Conservation (phyloP, 2,329 filamentous ascomycete species). For the Venturia aucupariae region DNA sequence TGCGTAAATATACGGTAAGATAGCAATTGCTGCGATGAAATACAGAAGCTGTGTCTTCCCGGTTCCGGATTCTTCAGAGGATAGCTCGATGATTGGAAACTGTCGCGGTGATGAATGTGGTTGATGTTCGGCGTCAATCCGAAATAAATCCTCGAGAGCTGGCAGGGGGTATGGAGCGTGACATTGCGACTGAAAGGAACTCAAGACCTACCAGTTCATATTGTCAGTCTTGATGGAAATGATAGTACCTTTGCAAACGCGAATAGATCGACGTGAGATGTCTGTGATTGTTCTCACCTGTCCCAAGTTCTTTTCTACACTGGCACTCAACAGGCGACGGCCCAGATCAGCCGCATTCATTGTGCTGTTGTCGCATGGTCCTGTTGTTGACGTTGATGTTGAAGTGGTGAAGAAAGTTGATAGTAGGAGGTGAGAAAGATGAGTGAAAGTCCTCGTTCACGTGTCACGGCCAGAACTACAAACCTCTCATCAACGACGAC, state of each 20-base stretch:
- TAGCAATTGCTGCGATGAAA: conserved; percentile 41
- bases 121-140: conserved; percentile 7
- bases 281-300: conserved; percentile 32
- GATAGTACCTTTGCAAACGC: background rate
- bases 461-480: background rate
- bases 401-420: no score
- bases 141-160: conserved; percentile 8
- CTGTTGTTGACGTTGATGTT: background rate
- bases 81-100: conserved; percentile 38
- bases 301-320: conserved; percentile 24
- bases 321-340: conserved; percentile 39
- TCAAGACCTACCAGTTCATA: background rate
- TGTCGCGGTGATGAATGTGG: background rate
- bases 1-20: conserved; percentile 36
- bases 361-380: conserved; percentile 1
- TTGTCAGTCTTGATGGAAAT: background rate
- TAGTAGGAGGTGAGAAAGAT: conserved; percentile 8
- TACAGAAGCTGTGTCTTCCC: conserved; percentile 54
- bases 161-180: background rate
- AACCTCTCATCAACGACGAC: background rate
- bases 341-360: conserved; percentile 41
- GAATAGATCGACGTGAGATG: background rate
- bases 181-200: background rate
- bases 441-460: background rate
- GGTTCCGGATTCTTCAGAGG: conserved; percentile 39